phyloP scores from a whole-genome alignment of 1,139 yeast species.

The Magnusiomyces tetraspermus region DNA sequence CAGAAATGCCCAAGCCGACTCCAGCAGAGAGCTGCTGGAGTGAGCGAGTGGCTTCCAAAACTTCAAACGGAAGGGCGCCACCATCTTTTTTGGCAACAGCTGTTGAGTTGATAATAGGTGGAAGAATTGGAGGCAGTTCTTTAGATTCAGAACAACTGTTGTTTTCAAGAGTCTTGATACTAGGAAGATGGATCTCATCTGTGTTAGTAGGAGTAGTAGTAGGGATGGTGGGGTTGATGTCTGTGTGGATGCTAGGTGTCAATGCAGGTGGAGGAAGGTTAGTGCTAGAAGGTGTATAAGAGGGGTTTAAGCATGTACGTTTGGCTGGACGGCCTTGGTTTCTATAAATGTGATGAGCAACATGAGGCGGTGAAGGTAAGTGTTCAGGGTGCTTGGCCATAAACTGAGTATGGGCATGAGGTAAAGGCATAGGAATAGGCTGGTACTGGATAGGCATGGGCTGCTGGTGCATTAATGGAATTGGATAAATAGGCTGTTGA shows the following conservation, averaged over 20 bases:
- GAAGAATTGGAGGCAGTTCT: neutral
- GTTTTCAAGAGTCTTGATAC: neutral
- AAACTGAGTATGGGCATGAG: neutral
- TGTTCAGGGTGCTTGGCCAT: neutral
- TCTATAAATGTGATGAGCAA: neutral
- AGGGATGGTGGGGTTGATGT: neutral
- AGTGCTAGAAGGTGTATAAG: neutral
- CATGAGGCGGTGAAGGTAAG: neutral
- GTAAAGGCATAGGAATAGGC: neutral
- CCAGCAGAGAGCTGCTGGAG: slow-evolving; percentile 35
- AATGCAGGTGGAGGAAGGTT: too few relatives aligned
- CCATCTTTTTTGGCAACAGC: neutral
- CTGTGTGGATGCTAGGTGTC: too few relatives aligned
- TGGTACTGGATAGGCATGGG: neutral
- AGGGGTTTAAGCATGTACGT: neutral
- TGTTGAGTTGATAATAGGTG: neutral
- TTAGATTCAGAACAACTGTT: neutral
- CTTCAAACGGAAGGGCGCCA: slow-evolving; percentile 25
- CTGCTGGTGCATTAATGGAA: neutral
- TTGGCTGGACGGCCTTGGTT: neutral
- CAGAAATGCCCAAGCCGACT: slow-evolving; percentile 17
- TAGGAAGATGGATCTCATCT: neutral
- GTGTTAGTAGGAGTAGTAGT: neutral
- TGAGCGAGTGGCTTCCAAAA: slow-evolving; percentile 36
- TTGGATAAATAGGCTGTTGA: neutral